A percentile compares a stretch with the other conserved stretches of the same genome.
These are phyloP conservation scores for Dunaliella primolecta DNA, from an alignment of 139 green algal genomes.

Conservation along the genomic window DNA sequence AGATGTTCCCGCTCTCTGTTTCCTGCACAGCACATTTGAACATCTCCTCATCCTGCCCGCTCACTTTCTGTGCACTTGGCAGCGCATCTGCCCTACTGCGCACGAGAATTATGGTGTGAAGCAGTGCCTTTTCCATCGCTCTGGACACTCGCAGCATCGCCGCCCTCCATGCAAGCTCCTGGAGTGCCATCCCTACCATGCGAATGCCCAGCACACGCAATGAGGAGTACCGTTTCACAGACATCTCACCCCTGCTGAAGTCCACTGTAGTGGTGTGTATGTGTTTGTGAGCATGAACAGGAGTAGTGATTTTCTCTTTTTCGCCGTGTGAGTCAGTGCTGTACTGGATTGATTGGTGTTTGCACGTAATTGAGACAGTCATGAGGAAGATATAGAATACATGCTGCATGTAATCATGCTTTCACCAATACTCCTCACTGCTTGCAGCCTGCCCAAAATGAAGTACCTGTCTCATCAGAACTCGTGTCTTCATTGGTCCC, in stretches of 20 bases:
- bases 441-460: conserved; percentile 14
- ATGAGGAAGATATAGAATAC: too few relatives aligned
- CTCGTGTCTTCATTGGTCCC: background rate
- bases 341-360: background rate
- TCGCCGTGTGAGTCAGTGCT: background rate
- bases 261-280: conserved; percentile 23
- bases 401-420: too few relatives aligned
- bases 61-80: too few relatives aligned
- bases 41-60: too few relatives aligned
- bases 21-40: too few relatives aligned
- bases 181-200: conserved; percentile 43
- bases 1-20: too few relatives aligned
- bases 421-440: too few relatives aligned
- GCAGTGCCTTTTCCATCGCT: too few relatives aligned
- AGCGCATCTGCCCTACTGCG: too few relatives aligned
- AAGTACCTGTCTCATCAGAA: background rate
- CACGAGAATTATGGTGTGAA: too few relatives aligned
- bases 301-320: too few relatives aligned
- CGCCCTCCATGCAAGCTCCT: conserved; percentile 32
- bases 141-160: conserved; percentile 29
- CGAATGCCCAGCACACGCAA: conserved; percentile 77
- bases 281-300: background rate
- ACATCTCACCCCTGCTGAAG: conserved; percentile 59
- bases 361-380: background rate
- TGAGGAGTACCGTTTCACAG: conserved; percentile 87